Evolutionary conservation across 805 yeast genomes (phyloP), one percentile per base, ranked within the genome.

Genomic region (Pichia paraexigua): DNA sequence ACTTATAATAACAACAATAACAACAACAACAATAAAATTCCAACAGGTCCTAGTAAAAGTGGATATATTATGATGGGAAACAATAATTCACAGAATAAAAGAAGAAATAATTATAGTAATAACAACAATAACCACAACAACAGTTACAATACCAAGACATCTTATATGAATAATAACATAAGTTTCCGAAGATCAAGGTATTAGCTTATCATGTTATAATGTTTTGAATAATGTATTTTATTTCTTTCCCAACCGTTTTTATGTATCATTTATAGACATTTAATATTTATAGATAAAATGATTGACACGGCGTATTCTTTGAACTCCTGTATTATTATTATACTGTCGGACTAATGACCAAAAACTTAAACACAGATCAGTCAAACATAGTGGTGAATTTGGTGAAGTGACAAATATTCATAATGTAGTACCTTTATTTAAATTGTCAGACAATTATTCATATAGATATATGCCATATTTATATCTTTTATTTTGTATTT

Each of bases 101-200:
- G 52, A 8, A 43, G 49, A 46, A 45, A 22, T 11, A 43, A 20
- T 18, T 28, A 21, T 25, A 45, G 41, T 11, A 24, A 18, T 13
- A 30, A 52, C 28, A 49, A 50, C 17, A 50, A 56, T 43, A 53
- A 50, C 41, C 56, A 55, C 49, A 52, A 50, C 41, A 43, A 49
- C 18, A 46, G 43, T 22, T 50, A 53, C 27, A 58, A 37, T 25
- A 45, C 49, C 13, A 41, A 42, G 22, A n/a, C 53, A 12, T 40
- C 53, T 5, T 51, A 51, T 15, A 21, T 47, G 9, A 50, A 43
- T 25, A 50, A 50, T 27, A 46, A 50, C 30, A 30, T 47, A 39
- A 43, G 32, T 27, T 46, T 20, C 21, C 27, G 32, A 27, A 41
- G 40, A 40, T 32, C 27, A 10, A 35, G 47, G 24, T 45, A 45